These are phyloP conservation scores for Zostera marina DNA, from an alignment of 116 monocot species.

Conservation along the genomic window DNA sequence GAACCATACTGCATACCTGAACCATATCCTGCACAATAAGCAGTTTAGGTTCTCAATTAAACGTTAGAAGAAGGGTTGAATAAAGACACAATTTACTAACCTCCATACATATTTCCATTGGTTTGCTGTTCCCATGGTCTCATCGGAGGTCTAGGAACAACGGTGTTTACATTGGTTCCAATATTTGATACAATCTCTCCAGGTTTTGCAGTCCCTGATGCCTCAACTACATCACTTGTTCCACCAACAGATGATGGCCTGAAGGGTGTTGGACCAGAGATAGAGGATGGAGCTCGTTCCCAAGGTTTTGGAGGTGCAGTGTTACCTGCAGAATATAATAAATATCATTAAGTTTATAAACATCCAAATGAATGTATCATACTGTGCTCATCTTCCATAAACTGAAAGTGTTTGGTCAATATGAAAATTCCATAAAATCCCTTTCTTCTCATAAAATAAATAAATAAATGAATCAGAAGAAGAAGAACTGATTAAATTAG, in stretches of 20 bases:
- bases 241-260: conserved; percentile 79
- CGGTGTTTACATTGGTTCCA: conserved; percentile 5
- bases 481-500: too few relatives aligned
- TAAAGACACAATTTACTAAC: conserved; percentile 11
- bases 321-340: conserved; percentile 7
- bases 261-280: conserved; percentile 59
- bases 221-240: conserved; percentile 83
- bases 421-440: too few relatives aligned
- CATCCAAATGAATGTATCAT: not conserved
- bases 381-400: too few relatives aligned
- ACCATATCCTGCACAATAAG: conserved; percentile 3
- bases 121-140: conserved; percentile 39
- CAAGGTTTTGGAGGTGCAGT: conserved; percentile 49
- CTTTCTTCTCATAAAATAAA: too few relatives aligned
- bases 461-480: too few relatives aligned
- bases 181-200: conserved; percentile 28
- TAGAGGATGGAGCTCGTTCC: conserved; percentile 32
- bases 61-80: not conserved
- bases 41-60: not conserved
- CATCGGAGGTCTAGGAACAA: conserved; percentile 22
- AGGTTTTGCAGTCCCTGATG: conserved; percentile 84
- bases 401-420: too few relatives aligned
- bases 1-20: conserved; percentile 14
- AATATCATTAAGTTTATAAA: not conserved
- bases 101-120: conserved; percentile 51